Conservation (phyloP, 306 rosid genomes). For the Sesbania bispinosa region DNA sequence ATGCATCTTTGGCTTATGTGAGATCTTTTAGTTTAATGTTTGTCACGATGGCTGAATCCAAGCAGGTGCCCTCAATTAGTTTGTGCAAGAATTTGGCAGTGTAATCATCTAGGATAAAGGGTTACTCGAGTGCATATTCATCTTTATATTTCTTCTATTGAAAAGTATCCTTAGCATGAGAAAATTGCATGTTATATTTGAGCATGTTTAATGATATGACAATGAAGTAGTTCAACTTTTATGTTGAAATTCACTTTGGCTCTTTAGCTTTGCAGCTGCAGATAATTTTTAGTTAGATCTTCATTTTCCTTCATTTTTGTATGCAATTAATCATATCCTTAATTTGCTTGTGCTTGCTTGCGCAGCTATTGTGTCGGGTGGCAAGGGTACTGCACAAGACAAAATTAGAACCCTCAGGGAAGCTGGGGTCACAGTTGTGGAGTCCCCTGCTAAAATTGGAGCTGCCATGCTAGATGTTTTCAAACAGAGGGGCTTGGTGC, state of each 20-base stretch:
- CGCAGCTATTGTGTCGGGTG: conserved; percentile 98
- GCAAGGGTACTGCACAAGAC: conserved; percentile 98
- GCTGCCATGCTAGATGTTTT: conserved; percentile 79
- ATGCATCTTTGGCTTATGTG: neutral
- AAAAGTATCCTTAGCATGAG: neutral
- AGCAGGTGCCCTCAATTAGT: neutral
- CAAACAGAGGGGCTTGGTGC: conserved; percentile 87
- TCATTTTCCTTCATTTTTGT: neutral
- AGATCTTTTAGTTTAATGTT: neutral
- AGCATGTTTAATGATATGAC: neutral
- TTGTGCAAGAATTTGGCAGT: neutral
- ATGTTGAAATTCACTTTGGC: neutral
- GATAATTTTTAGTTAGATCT: neutral
- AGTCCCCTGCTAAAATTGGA: conserved; percentile 97
- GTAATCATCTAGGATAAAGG: neutral
- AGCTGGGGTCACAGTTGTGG: conserved; percentile 92
- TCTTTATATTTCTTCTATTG: neutral
- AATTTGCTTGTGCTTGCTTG: conserved; percentile 46
- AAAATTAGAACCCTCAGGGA: conserved; percentile 80
- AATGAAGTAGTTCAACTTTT: neutral
- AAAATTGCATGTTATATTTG: neutral
- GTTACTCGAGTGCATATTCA: neutral
- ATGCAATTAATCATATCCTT: neutral
- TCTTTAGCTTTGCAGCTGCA: neutral
- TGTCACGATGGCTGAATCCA: neutral